Evolutionary conservation across 306 rosid genomes (phyloP), one percentile per base, ranked within the genome.

Genomic region (Dryas drummondii): DNA sequence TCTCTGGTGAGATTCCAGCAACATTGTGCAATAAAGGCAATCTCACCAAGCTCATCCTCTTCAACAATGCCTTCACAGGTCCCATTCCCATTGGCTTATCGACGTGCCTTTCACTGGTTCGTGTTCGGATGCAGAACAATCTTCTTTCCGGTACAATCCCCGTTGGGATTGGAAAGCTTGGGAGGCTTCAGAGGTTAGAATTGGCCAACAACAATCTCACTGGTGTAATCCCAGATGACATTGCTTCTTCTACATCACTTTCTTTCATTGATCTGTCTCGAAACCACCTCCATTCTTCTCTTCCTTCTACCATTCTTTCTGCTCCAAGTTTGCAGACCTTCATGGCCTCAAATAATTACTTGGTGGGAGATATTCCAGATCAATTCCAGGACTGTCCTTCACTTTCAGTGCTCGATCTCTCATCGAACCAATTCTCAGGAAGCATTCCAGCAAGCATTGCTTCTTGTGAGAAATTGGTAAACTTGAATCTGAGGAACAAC

Each of bases 301-400:
- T 94, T 64, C 97, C 97, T 82, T 87, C 97, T 57, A 84, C 93
- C 15, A 79, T 94, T 76, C 89, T 94, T 66, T 90, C 97, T 56
- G 83, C 83, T 73, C 88, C 97, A 75, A 92, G 82, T 41, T 89
- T 94, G 63, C 99, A 94, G 79, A 78, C 87, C 63, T 89, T 94
- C 83, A 71, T 86, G 60, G 92, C 87, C 66, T 88, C 99, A 37
- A 75, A 87, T 32, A 94, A 94, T 66, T 75, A 84, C 79, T 85
- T 94, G 66, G 89, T 74, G 59, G 98, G 97, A 66, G 86, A 84
- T 68, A 92, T 94, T 41, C 97, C 97, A 13, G 88, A 82, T 65
- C 97, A 94, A 61, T 90, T 90, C 83, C 97, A 92, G 84, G 99
- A 94, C 19, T 86, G 89, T 78, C 97, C 97, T 59, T 87, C 99